Conservation (phyloP, 2,329 filamentous ascomycete genomes). For the Aspergillus caelatus region DNA sequence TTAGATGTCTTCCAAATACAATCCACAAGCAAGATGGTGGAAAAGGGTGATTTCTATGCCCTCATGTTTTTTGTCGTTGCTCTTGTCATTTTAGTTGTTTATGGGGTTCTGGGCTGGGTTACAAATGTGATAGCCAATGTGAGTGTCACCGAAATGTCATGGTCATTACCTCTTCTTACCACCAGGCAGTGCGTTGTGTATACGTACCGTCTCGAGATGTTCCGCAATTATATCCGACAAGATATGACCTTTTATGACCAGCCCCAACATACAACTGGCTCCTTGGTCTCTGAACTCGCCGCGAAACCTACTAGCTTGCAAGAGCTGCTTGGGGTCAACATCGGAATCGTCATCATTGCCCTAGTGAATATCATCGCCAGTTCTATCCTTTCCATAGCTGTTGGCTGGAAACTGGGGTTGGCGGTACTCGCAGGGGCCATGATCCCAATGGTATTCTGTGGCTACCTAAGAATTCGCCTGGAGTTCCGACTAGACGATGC, state of each 20-base stretch:
- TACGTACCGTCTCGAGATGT: constrained; percentile 26
- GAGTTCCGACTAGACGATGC: constrained; percentile 50
- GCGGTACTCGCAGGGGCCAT: constrained; percentile 50
- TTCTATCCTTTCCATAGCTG: constrained; percentile 48
- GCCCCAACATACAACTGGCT: constrained; percentile 30
- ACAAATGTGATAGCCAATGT: constrained; percentile 3
- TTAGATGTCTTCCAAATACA: constrained; percentile 4
- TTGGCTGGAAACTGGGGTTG: constrained; percentile 55
- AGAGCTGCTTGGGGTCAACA: constrained; percentile 53
- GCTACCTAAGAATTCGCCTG: constrained; percentile 52
- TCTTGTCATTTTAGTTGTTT: constrained; percentile 3
- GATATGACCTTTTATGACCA: constrained; percentile 35
- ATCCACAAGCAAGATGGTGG: constrained; percentile 1
- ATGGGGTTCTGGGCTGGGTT: constrained; percentile 4
- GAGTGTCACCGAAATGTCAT: not conserved
- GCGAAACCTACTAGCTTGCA: constrained; percentile 38
- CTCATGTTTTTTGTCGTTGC: constrained; percentile 14
- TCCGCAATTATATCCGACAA: constrained; percentile 24
- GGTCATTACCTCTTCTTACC: not conserved
- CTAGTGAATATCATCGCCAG: constrained; percentile 51
- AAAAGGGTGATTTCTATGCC: constrained; percentile 10
- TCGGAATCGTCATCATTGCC: constrained; percentile 52
- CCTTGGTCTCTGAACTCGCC: constrained; percentile 29
- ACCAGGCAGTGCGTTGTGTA: not conserved
- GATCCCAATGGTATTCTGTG: constrained; percentile 47